phyloP scores from a whole-genome alignment of 2,329 filamentous ascomycete species.

The Botrytis porri region DNA sequence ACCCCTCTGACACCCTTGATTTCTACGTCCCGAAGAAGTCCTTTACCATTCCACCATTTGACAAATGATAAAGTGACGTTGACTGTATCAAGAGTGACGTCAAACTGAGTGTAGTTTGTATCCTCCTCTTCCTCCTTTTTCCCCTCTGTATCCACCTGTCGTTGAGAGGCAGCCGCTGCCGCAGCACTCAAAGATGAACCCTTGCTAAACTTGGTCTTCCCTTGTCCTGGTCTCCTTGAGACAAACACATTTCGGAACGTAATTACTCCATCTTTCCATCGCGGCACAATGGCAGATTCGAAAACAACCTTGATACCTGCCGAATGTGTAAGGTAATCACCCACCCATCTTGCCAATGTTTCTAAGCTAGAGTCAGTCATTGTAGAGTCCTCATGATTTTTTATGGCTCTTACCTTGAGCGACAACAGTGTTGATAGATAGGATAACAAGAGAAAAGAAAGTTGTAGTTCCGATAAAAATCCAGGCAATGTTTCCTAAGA shows the following conservation, averaged over 20 bases:
- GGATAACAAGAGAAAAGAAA: conserved; percentile 88
- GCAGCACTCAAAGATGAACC: conserved; percentile 83
- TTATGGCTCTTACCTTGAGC: conserved; percentile 68
- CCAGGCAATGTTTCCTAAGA: conserved; percentile 92
- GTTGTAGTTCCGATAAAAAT: conserved; percentile 95
- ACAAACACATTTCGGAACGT: conserved; percentile 97
- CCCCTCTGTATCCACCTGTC: conserved; percentile 50
- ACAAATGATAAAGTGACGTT: conserved; percentile 95
- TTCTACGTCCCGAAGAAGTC: conserved; percentile 85
- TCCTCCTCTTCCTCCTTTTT: conserved; percentile 64
- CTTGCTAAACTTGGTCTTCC: conserved; percentile 80
- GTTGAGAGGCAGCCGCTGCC: conserved; percentile 75
- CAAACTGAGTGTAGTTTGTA: conserved; percentile 96
- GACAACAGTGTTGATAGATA: conserved; percentile 92
- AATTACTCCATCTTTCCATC: conserved; percentile 93
- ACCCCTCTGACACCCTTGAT: conserved; percentile 91
- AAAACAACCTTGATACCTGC: conserved; percentile 93
- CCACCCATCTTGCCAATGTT: conserved; percentile 88
- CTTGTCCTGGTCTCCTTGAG: conserved; percentile 81
- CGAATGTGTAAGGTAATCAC: conserved; percentile 91
- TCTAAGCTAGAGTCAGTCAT: conserved; percentile 50
- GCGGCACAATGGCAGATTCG: conserved; percentile 95
- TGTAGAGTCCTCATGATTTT: conserved; percentile 16
- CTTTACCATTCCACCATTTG: conserved; percentile 99
- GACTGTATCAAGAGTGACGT: conserved; percentile 89